Percentiles rank a stretch among this genome's conserved stretches.
These are phyloP conservation scores for Macroventuria anomochaeta DNA, from an alignment of 2,329 filamentous ascomycete species.

Conservation along the genomic window DNA sequence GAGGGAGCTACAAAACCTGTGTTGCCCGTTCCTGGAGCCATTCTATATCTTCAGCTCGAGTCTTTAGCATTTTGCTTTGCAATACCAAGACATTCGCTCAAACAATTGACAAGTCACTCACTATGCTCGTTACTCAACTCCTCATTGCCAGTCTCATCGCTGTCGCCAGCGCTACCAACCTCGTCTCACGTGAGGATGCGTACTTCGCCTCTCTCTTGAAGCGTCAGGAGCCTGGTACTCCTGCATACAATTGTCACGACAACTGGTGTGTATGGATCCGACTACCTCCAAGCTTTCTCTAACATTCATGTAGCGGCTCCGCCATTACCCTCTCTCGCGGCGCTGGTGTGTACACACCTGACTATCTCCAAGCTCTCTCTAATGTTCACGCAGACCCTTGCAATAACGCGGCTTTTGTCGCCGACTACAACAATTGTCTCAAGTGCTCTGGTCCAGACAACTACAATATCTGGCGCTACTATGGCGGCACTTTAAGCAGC, in stretches of 20 bases:
- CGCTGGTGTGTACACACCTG: constrained; percentile 42
- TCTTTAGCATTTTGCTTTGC: not conserved
- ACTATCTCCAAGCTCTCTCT: not conserved
- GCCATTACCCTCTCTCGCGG: constrained; percentile 48
- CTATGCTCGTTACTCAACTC: constrained; percentile 25
- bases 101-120: not conserved
- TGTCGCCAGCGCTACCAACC: constrained; percentile 17
- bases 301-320: constrained; percentile 28
- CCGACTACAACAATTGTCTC: constrained; percentile 54
- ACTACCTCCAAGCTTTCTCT: not conserved
- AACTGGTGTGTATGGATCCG: constrained; percentile 47
- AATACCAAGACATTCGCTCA: constrained; percentile 7
- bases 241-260: constrained; percentile 58
- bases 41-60: not conserved
- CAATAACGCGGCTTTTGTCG: constrained; percentile 49
- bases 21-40: constrained; percentile 1
- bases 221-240: constrained; percentile 56
- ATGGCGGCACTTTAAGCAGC: constrained; percentile 47
- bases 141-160: constrained; percentile 23
- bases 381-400: constrained; percentile 44
- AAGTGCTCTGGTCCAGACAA: constrained; percentile 53
- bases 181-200: constrained; percentile 18
- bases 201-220: constrained; percentile 41
- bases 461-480: constrained; percentile 55
- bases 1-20: constrained; percentile 22